A percentile compares a stretch with the other conserved stretches of the same genome.
These are phyloP conservation scores for Macrocystidia cucumis DNA, from an alignment of 1,284 basidiomycete genomes.

Conservation along the genomic window DNA sequence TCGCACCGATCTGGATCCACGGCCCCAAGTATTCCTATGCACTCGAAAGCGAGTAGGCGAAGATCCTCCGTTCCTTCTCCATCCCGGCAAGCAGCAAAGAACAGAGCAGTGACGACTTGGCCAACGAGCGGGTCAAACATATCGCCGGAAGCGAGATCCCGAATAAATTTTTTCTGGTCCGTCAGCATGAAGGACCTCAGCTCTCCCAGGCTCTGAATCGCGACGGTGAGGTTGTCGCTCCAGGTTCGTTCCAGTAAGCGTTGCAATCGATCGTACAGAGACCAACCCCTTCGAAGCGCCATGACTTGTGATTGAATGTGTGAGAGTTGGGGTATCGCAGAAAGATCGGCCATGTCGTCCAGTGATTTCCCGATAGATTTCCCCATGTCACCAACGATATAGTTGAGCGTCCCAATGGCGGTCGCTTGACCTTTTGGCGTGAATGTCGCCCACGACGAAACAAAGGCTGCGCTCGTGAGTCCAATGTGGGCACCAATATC, in stretches of 20 bases:
- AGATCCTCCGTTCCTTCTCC: conserved; percentile 68
- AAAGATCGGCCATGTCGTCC: conserved; percentile 77
- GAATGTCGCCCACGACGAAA: conserved; percentile 73
- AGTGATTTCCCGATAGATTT: conserved; percentile 46
- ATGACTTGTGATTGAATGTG: conserved; percentile 41
- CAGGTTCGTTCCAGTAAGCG: conserved; percentile 70
- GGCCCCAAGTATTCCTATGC: conserved; percentile 91
- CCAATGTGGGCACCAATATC: conserved; percentile 87
- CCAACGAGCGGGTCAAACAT: conserved; percentile 79
- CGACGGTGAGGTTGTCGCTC: conserved; percentile 82
- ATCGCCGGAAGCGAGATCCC: conserved; percentile 70
- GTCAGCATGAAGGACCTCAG: conserved; percentile 58
- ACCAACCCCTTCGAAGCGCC: conserved; percentile 39
- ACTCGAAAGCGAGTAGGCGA: conserved; percentile 75
- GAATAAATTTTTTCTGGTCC: conserved; percentile 47
- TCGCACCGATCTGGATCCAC: conserved; percentile 94
- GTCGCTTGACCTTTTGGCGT: conserved; percentile 41
- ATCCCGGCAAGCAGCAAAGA: conserved; percentile 71
- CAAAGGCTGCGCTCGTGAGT: conserved; percentile 81
- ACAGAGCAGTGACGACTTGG: conserved; percentile 61
- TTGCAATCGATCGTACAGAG: conserved; percentile 49
- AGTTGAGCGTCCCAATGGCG: conserved; percentile 59
- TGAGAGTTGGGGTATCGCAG: conserved; percentile 60
- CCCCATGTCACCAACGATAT: conserved; percentile 66
- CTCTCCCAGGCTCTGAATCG: conserved; percentile 73